phyloP scores from a whole-genome alignment of 768 basidiomycete species.

The Trametes coccinea region DNA sequence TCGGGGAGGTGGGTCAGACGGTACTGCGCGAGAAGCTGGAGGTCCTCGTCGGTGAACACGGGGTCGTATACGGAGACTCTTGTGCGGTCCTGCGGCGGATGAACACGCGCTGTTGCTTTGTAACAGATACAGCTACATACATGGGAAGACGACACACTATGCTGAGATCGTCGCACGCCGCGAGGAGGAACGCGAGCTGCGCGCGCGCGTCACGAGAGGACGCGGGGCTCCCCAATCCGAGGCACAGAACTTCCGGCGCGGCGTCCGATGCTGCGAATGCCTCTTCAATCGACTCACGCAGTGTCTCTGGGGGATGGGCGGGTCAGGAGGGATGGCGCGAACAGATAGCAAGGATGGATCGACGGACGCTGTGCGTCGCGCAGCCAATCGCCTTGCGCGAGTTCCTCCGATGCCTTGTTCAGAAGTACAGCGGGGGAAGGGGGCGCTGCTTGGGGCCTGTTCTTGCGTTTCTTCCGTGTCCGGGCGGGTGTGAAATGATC shows the following conservation, averaged over 20 bases:
- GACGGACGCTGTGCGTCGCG: conserved; percentile 56
- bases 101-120: conserved; percentile 21
- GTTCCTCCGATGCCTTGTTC: conserved; percentile 45
- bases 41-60: conserved; percentile 66
- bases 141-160: conserved; percentile 53
- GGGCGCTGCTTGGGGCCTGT: conserved; percentile 35
- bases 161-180: conserved; percentile 50
- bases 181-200: conserved; percentile 68
- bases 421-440: conserved; percentile 41
- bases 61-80: conserved; percentile 67
- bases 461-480: conserved; percentile 54
- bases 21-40: conserved; percentile 44
- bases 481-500: conserved; percentile 53
- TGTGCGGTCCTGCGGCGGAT: conserved; percentile 43
- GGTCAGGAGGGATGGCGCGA: conserved; percentile 15
- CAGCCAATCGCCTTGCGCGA: conserved; percentile 54
- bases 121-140: conserved; percentile 9
- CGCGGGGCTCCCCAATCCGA: conserved; percentile 75
- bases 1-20: conserved; percentile 40
- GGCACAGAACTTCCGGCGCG: conserved; percentile 51
- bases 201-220: conserved; percentile 60
- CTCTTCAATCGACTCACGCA: conserved; percentile 27
- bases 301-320: conserved; percentile 21
- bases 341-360: conserved; percentile 9
- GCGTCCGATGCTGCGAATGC: conserved; percentile 17